These are phyloP conservation scores for Castanea crenata DNA, from an alignment of 306 rosid genomes.

Conservation along the genomic window DNA sequence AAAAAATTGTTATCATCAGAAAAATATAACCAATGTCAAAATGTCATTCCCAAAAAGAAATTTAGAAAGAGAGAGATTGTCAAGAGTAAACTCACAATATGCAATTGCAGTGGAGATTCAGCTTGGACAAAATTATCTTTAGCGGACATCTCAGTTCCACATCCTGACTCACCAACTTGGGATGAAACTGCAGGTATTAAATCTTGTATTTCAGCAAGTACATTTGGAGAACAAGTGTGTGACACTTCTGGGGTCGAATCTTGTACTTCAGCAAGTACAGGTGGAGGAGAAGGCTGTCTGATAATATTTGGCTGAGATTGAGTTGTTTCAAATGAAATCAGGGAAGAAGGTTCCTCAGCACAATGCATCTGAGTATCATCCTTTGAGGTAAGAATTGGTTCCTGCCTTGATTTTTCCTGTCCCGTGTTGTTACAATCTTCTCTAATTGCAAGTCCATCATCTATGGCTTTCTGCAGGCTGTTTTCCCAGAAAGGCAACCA, in stretches of 20 bases:
- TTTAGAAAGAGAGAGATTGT: not conserved
- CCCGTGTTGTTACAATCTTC: constrained; percentile 41
- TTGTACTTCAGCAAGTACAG: constrained; percentile 91
- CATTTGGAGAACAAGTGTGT: constrained; percentile 84
- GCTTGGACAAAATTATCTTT: constrained; percentile 53
- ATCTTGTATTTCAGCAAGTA: constrained; percentile 89
- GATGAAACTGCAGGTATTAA: constrained; percentile 72
- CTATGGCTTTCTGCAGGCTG: constrained; percentile 58
- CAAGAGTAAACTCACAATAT: constrained; percentile 63
- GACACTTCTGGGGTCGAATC: constrained; percentile 75
- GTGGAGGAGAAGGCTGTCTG: constrained; percentile 93
- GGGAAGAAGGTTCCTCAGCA: constrained; percentile 55
- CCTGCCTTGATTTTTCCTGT: constrained; percentile 38
- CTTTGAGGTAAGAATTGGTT: constrained; percentile 33
- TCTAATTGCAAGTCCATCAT: constrained; percentile 34
- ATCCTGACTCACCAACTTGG: constrained; percentile 45
- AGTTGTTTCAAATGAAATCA: constrained; percentile 73
- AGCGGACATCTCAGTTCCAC: constrained; percentile 41
- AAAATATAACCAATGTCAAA: constrained; percentile 4
- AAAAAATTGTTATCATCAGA: constrained; percentile 4
- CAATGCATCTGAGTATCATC: constrained; percentile 36
- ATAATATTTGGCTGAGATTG: constrained; percentile 54
- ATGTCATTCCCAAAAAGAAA: constrained; percentile 3
- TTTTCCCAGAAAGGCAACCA: constrained; percentile 27
- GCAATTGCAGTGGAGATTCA: constrained; percentile 77